Percentiles rank a stretch among this genome's conserved stretches.
Conservation (phyloP, 768 basidiomycete species). For the Serendipita sp. region DNA sequence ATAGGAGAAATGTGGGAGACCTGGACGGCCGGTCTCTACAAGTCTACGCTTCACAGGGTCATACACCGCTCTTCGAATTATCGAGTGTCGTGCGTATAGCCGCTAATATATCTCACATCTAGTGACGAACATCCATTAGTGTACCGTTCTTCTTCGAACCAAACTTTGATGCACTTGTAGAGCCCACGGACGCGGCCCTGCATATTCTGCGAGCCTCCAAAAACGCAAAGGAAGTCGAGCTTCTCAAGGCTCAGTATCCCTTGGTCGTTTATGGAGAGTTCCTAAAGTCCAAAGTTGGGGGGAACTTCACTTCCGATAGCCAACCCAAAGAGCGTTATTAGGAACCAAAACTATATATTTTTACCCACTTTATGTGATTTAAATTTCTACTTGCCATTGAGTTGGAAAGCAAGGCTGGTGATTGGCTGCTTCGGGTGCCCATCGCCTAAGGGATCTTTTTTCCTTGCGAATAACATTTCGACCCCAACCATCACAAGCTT, state of each 20-base stretch:
- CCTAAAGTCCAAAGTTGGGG: slow-evolving; percentile 51
- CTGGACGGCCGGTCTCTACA: slow-evolving; percentile 80
- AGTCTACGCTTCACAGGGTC: slow-evolving; percentile 79
- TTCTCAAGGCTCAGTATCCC: slow-evolving; percentile 18
- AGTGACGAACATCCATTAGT: slow-evolving; percentile 21
- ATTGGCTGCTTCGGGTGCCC: no score
- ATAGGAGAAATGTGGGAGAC: slow-evolving; percentile 90
- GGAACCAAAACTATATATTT: neutral
- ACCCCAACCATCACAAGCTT: neutral
- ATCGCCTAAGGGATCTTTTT: no score
- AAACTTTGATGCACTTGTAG: slow-evolving; percentile 55
- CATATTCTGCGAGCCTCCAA: slow-evolving; percentile 19
- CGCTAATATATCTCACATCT: neutral
- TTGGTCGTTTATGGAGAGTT: slow-evolving; percentile 67
- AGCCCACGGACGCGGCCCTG: slow-evolving; percentile 45
- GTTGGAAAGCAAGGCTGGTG: no score
- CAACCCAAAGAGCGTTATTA: neutral
- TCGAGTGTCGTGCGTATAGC: slow-evolving; percentile 47
- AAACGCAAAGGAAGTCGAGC: neutral
- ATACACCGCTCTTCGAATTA: slow-evolving; percentile 64
- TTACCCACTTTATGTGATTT: no score
- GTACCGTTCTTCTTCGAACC: slow-evolving; percentile 94
- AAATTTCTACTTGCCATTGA: no score
- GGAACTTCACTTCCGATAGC: slow-evolving; percentile 38
- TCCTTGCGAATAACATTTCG: neutral